A percentile compares a stretch with the other conserved stretches of the same genome.
phyloP scores from a whole-genome alignment of 768 basidiomycete genomes.

The Crepidotus variabilis region DNA sequence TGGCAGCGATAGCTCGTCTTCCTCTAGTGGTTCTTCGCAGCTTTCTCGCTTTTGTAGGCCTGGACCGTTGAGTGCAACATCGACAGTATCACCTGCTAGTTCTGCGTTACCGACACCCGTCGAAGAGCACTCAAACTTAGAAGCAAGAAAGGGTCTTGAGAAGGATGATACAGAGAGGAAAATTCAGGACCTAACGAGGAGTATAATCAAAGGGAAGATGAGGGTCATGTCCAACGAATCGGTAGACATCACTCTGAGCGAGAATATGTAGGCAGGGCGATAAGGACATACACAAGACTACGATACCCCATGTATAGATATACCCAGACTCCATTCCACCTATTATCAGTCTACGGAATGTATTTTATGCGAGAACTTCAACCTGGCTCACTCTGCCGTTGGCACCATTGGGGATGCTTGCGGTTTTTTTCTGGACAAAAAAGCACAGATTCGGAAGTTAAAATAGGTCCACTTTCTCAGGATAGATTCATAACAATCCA shows the following conservation, averaged over 20 bases:
- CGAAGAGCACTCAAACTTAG: conserved; percentile 16
- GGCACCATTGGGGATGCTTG: too few relatives aligned
- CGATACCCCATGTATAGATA: not conserved
- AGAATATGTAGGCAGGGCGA: conserved; percentile 1
- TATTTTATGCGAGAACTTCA: too few relatives aligned
- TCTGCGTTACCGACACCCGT: conserved; percentile 28
- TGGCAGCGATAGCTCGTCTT: conserved; percentile 16
- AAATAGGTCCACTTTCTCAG: too few relatives aligned
- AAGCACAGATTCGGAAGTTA: too few relatives aligned
- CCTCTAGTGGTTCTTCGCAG: conserved; percentile 10
- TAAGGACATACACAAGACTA: not conserved
- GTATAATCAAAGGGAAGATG: not conserved
- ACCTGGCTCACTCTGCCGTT: too few relatives aligned
- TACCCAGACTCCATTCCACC: too few relatives aligned
- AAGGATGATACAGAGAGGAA: not conserved
- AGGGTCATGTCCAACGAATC: not conserved
- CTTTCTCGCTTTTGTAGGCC: conserved; percentile 20
- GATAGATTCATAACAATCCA: too few relatives aligned
- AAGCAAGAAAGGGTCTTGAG: not conserved
- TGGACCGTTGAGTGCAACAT: conserved; percentile 8
- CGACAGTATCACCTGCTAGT: conserved; percentile 21
- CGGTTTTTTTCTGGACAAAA: too few relatives aligned
- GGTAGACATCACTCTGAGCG: conserved; percentile 1
- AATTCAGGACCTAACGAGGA: not conserved
- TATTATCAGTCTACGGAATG: too few relatives aligned